Evolutionary conservation across 2,329 filamentous ascomycete genomes (phyloP), one percentile per base, ranked within the genome.

Genomic region (Cladophialophora yegresii): DNA sequence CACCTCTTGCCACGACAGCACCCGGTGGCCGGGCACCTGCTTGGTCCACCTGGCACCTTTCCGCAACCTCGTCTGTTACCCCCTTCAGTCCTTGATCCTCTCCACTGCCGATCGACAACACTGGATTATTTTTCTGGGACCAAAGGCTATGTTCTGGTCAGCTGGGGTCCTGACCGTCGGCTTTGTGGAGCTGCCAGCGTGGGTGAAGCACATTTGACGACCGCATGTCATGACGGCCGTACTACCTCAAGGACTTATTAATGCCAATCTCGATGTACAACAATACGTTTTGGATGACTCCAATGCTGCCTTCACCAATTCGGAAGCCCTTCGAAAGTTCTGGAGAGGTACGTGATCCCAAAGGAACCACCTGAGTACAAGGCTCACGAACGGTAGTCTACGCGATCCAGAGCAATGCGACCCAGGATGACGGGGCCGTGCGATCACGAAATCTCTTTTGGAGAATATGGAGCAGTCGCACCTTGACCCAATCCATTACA

Each of bases 371-470:
- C 26, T 16, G 47, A 26, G 20, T 16, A 12, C 8, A 20, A 50
- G 47, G 20, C 47, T 50, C 63, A 58, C 49, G 61, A 57, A 58
- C 49, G 40, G 64, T 67, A 83, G 81, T 80, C 45, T 83, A 81
- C 70, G 77, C 75, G 58, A 76, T 77, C 58, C 82, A 80, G 59
- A 77, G 77, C 55, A 73, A 77, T 54, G 76, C 77, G 16, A 75
- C 80, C 54, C 73, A 77, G 47, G 76, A 78, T 63, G 72, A 75
- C 47, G 72, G 73, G 4, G 79, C 80, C 53, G 71, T 73, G 59
- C 75, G 82, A 63, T 72, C 83, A n/a, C 80, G 82, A 63, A 82
- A 83, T 70, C 75, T 83, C 32, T 83, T 84, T 70, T 83, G 82
- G 82, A 74, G 82, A 59, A 79, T 83, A 66, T 83, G 80, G 80